Percentiles rank a stretch among this genome's conserved stretches.
Conservation (phyloP, 495 filamentous ascomycete species). For the Opeltia flavorubescens region DNA sequence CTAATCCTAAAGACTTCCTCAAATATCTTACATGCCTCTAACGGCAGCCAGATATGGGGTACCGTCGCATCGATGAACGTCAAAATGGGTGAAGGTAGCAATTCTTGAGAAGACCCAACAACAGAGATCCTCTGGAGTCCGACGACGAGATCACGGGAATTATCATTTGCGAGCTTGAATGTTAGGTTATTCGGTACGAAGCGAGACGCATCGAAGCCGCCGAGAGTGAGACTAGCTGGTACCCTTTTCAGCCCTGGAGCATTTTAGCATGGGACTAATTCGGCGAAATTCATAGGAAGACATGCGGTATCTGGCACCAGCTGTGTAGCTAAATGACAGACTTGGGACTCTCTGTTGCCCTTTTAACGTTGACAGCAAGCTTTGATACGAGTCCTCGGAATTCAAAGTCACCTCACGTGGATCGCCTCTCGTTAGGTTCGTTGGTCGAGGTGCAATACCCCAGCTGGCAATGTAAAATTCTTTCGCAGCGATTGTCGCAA, state of each 20-base stretch:
- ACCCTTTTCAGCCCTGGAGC: conserved; percentile 16
- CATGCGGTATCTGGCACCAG: conserved; percentile 16
- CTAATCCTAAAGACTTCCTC: conserved; percentile 35
- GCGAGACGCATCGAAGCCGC: conserved; percentile 38
- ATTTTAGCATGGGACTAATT: neutral
- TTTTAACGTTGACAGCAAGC: conserved; percentile 15
- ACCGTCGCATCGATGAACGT: conserved; percentile 38
- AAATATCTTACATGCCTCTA: conserved; percentile 33
- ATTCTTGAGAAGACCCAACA: conserved; percentile 1
- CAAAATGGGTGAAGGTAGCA: conserved; percentile 8
- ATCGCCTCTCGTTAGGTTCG: conserved; percentile 19
- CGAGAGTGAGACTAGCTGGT: conserved; percentile 37
- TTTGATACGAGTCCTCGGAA: conserved; percentile 25
- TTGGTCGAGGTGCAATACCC: conserved; percentile 15
- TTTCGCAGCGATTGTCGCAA: conserved; percentile 17
- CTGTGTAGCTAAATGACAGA: conserved; percentile 20
- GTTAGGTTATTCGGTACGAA: conserved; percentile 32
- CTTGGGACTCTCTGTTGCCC: conserved; percentile 12
- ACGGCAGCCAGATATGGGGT: conserved; percentile 40
- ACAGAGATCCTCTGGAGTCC: conserved; percentile 26
- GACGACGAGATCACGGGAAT: conserved; percentile 33
- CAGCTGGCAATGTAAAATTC: conserved; percentile 22
- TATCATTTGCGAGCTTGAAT: conserved; percentile 34
- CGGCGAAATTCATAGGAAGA: neutral
- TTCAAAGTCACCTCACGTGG: neutral